These are phyloP conservation scores for Neurospora sp. DNA, from an alignment of 2,329 filamentous ascomycete species.

Conservation along the genomic window DNA sequence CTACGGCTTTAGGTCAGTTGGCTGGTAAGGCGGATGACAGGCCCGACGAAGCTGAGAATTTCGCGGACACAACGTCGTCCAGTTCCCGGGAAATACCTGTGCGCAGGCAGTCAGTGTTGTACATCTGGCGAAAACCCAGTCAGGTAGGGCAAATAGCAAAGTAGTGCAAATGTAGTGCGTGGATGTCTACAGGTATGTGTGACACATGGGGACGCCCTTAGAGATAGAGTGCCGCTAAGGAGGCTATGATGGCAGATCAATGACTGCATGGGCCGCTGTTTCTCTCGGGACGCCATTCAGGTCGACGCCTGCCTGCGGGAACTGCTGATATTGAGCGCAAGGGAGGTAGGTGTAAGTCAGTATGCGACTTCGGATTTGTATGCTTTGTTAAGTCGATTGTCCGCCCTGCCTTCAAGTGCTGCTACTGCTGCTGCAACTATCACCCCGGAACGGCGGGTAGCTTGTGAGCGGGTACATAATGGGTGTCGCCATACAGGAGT, in stretches of 20 bases:
- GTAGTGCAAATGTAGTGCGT: not conserved
- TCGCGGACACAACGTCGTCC: not conserved
- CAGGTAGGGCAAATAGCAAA: not conserved
- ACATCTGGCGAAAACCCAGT: not conserved
- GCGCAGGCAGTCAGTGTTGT: not conserved
- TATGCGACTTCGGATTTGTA: not conserved
- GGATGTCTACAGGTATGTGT: not conserved
- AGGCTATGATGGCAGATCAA: not conserved
- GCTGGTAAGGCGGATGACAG: not conserved
- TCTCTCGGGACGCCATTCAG: not conserved
- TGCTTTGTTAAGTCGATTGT: not conserved
- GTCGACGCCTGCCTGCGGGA: not conserved
- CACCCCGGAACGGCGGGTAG: not conserved
- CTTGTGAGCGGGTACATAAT: not conserved
- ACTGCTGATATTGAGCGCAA: not conserved
- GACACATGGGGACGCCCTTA: not conserved
- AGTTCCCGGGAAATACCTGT: not conserved
- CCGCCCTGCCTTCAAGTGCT: not conserved
- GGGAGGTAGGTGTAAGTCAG: not conserved
- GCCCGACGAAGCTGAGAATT: not conserved
- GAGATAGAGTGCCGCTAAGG: not conserved
- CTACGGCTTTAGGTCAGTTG: not conserved
- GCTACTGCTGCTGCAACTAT: not conserved
- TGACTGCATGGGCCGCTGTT: not conserved
- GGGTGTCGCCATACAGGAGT: not conserved